phyloP scores from a whole-genome alignment of 2,329 filamentous ascomycete genomes.

The Monosporascus sp. region DNA sequence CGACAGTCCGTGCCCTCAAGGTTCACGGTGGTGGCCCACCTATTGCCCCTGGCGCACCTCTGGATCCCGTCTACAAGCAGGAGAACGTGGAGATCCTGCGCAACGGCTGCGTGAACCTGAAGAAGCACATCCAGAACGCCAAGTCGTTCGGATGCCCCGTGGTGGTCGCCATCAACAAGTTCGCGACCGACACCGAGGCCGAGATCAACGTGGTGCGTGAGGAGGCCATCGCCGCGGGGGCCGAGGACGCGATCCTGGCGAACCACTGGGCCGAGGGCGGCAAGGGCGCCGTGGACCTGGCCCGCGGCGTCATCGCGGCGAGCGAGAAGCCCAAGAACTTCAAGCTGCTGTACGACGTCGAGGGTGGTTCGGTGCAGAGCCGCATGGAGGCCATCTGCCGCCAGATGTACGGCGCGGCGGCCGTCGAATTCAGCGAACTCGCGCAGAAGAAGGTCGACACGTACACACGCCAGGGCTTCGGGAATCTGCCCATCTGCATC shows the following conservation, averaged over 20 bases:
- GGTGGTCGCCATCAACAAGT: slow-evolving; percentile 95
- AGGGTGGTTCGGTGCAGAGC: slow-evolving; percentile 69
- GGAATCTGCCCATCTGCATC: slow-evolving; percentile 89
- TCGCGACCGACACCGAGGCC: slow-evolving; percentile 87
- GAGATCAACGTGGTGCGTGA: slow-evolving; percentile 87
- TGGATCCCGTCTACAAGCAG: slow-evolving; percentile 83
- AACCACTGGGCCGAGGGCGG: slow-evolving; percentile 98
- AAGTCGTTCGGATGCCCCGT: slow-evolving; percentile 86
- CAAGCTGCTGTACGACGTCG: slow-evolving; percentile 77
- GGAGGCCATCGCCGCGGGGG: slow-evolving; percentile 85
- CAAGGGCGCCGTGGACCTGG: slow-evolving; percentile 81
- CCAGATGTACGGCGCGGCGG: slow-evolving; percentile 89
- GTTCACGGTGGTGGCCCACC: slow-evolving; percentile 96
- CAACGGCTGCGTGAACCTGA: slow-evolving; percentile 86
- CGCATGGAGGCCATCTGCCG: slow-evolving; percentile 87
- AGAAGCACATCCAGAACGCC: slow-evolving; percentile 91
- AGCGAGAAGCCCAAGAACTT: slow-evolving; percentile 81
- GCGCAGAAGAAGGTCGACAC: slow-evolving; percentile 95
- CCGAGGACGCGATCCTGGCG: slow-evolving; percentile 86
- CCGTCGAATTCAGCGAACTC: slow-evolving; percentile 87
- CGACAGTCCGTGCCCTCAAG: slow-evolving; percentile 92
- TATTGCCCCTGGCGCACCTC: slow-evolving; percentile 77
- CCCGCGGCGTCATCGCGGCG: slow-evolving; percentile 78
- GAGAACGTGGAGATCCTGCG: slow-evolving; percentile 92
- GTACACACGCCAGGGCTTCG: slow-evolving; percentile 87